Conservation (phyloP, 179 eudicot species). For the Silene vulgaris region DNA sequence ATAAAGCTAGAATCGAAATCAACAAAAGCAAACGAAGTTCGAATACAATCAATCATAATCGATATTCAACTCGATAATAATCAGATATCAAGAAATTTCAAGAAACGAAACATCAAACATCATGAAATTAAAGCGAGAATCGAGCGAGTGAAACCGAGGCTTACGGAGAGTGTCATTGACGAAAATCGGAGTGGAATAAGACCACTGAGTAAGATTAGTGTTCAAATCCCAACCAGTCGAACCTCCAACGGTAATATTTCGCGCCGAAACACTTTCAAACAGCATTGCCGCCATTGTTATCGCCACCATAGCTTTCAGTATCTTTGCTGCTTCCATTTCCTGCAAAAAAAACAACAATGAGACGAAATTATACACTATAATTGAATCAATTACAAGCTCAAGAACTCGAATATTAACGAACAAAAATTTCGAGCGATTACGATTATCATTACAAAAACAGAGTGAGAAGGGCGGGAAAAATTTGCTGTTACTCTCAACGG, state of each 20-base stretch:
- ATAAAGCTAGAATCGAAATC: not conserved
- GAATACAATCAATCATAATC: too few species aligned
- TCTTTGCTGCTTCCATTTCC: slow-evolving; percentile 18
- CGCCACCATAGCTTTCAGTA: not conserved
- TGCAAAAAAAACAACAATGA: not conserved
- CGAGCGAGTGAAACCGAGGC: not conserved
- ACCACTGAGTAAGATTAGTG: slow-evolving; percentile 18
- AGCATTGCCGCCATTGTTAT: not conserved
- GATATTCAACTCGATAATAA: too few species aligned
- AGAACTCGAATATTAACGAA: too few species aligned
- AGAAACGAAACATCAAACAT: too few species aligned
- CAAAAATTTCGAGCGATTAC: too few species aligned
- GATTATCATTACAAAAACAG: too few species aligned
- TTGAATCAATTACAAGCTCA: not conserved
- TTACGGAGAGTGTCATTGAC: slow-evolving; percentile 22
- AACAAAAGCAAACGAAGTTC: too few species aligned
- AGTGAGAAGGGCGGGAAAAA: too few species aligned
- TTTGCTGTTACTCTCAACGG: too few species aligned
- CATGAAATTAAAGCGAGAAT: too few species aligned
- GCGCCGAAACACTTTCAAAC: slow-evolving; percentile 8
- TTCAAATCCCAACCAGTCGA: slow-evolving; percentile 15
- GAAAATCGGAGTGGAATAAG: slow-evolving; percentile 5
- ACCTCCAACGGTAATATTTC: slow-evolving; percentile 19
- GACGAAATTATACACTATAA: not conserved
- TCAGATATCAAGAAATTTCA: too few species aligned